phyloP scores from a whole-genome alignment of 1,284 basidiomycete genomes.

The Rhodotorula sp. region DNA sequence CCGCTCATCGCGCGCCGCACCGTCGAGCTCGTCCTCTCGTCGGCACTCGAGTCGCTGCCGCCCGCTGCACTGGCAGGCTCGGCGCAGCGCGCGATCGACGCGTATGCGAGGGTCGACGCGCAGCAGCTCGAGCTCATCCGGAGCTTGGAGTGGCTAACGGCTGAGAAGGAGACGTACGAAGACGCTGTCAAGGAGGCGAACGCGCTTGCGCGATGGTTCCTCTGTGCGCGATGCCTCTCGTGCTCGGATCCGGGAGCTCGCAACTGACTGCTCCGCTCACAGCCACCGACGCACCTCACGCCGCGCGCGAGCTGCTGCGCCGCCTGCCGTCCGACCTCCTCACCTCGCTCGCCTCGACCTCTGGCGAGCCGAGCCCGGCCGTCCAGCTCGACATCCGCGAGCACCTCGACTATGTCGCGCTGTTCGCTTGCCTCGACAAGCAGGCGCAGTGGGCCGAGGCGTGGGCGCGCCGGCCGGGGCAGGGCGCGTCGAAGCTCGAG shows the following conservation, averaged over 20 bases:
- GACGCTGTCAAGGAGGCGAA: slow-evolving; percentile 81
- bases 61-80: slow-evolving; percentile 1
- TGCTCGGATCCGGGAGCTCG: neutral
- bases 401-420: slow-evolving; percentile 52
- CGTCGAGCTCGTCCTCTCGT: slow-evolving; percentile 72
- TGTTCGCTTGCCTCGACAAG: slow-evolving; percentile 49
- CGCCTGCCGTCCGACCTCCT: slow-evolving; percentile 70
- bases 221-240: slow-evolving; percentile 60
- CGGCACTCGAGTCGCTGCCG: slow-evolving; percentile 49
- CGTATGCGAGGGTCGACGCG: slow-evolving; percentile 52
- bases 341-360: slow-evolving; percentile 46
- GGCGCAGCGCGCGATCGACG: slow-evolving; percentile 21
- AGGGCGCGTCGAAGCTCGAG: slow-evolving; percentile 26
- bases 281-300: slow-evolving; percentile 72
- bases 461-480: slow-evolving; percentile 55
- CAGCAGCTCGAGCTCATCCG: slow-evolving; percentile 68
- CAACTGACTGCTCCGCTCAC: neutral
- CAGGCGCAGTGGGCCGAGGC: slow-evolving; percentile 40
- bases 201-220: slow-evolving; percentile 79
- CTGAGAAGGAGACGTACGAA: slow-evolving; percentile 63
- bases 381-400: slow-evolving; percentile 57
- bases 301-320: slow-evolving; percentile 66
- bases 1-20: slow-evolving; percentile 76
- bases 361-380: slow-evolving; percentile 56
- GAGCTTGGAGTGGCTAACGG: slow-evolving; percentile 91